Base-by-base conservation (phyloP, 2,329 filamentous ascomycete genomes). In the Colletotrichum plurivorum region DNA sequence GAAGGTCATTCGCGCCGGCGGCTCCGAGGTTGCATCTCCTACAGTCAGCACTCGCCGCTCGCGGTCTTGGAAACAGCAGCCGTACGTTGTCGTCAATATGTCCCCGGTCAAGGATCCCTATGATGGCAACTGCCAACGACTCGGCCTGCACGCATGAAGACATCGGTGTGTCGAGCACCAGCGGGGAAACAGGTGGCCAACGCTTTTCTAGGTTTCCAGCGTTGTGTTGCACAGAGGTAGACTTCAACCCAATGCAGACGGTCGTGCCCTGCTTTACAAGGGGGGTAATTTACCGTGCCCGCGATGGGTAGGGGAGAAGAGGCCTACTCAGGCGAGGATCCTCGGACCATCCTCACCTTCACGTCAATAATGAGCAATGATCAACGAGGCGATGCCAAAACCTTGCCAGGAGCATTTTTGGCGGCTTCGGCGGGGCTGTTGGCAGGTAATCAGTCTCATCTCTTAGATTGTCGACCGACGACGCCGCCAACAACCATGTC, bases 371-470 rank as follows among this genome's bases (percentile, higher is more conserved):
- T 18, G 25, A 20, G 53, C 46, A 49, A 53, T 48, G 54, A 65
- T 59, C 48, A 53, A 12, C 60, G 48, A 27, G 48, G 54, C 46
- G 41, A 54, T 65, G 41, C 48, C 31, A 55, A 45, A 52, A 48
- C 16, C 41, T 25, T 52, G 57, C 41, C 27, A 15, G 54, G 20
- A 20, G 16, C 39, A 54, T 53, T 25, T 31, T 27, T 22, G 39
- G 41, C 45, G 36, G 45, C 45, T 64, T 27, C 36, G 36, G 59
- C 59, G 46, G 57, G 16, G 45, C 27, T 36, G 12, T 5, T 52
- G 22, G 15, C 39, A 12, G 16, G 31, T 27, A 43, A 15, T 63
- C 15, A 53, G 53, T 60, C 39, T 64, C 65, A 39, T 25, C 48
- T 43, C 31, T 27, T 31, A 39, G 16, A 46, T 22, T 58, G 10